Conservation (phyloP, 345 rosid genomes). For the Conringia planisiliqua region DNA sequence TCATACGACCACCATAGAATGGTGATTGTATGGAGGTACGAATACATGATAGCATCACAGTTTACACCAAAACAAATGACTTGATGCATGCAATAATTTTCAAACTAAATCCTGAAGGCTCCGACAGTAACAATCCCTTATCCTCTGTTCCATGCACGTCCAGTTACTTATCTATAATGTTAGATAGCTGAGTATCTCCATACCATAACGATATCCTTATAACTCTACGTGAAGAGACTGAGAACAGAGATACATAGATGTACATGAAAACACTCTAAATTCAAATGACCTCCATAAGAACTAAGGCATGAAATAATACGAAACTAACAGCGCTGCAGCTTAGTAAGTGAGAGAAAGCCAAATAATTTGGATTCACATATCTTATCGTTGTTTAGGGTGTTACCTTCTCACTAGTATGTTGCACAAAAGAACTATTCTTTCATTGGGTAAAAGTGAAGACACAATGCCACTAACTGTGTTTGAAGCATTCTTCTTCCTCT, state of each 20-base stretch:
- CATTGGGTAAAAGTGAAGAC: slow-evolving; percentile 75
- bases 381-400: slow-evolving; percentile 11
- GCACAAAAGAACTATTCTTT: slow-evolving; percentile 74
- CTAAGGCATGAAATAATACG: neutral
- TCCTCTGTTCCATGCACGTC: neutral
- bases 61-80: slow-evolving; percentile 16
- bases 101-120: slow-evolving; percentile 16
- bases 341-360: slow-evolving; percentile 6
- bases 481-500: slow-evolving; percentile 82
- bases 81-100: slow-evolving; percentile 2
- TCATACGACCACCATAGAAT: neutral
- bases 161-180: neutral
- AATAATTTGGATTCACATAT: slow-evolving; percentile 10
- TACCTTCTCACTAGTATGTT: slow-evolving; percentile 93
- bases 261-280: neutral
- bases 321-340: neutral
- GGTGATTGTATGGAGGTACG: slow-evolving; percentile 7
- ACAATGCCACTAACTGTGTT: slow-evolving; percentile 61
- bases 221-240: slow-evolving; percentile 2
- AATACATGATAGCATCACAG: slow-evolving; percentile 13
- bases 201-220: neutral
- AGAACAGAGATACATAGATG: slow-evolving; percentile 16
- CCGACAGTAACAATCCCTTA: neutral
- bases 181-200: neutral
- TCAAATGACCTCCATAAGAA: slow-evolving; percentile 6